phyloP scores from a whole-genome alignment of 108 stramenopile species.

The Nannochloropsis gaditana region DNA sequence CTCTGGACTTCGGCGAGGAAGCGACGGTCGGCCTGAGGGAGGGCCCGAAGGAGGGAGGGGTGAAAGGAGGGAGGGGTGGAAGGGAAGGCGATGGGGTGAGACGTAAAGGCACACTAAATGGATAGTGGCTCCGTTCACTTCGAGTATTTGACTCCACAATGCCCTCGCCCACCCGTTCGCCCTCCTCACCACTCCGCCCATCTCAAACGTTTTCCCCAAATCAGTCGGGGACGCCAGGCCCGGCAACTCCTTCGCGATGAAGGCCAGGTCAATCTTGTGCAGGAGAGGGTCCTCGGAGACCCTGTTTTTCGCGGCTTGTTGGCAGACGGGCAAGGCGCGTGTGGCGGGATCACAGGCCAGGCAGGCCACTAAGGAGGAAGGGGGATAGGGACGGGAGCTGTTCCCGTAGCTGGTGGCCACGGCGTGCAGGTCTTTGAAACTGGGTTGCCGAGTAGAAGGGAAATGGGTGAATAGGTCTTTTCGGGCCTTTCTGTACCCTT shows the following conservation, averaged over 20 bases:
- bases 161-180: neutral
- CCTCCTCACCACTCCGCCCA: conserved; percentile 9
- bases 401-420: neutral
- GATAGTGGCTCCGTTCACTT: no score
- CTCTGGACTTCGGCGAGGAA: neutral
- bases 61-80: neutral
- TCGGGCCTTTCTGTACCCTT: neutral
- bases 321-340: neutral
- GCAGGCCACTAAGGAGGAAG: neutral
- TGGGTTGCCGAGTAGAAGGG: neutral
- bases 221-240: neutral
- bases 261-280: neutral
- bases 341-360: neutral
- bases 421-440: neutral
- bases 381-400: neutral
- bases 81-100: no score
- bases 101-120: no score
- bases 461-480: neutral
- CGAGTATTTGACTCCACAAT: no score
- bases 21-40: neutral
- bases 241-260: neutral
- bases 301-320: neutral
- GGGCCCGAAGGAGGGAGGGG: neutral
- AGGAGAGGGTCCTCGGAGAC: neutral
- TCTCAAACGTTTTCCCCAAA: neutral